Evolutionary conservation across 805 yeast species (phyloP).

Genomic region (Candida nonsorbophila): DNA sequence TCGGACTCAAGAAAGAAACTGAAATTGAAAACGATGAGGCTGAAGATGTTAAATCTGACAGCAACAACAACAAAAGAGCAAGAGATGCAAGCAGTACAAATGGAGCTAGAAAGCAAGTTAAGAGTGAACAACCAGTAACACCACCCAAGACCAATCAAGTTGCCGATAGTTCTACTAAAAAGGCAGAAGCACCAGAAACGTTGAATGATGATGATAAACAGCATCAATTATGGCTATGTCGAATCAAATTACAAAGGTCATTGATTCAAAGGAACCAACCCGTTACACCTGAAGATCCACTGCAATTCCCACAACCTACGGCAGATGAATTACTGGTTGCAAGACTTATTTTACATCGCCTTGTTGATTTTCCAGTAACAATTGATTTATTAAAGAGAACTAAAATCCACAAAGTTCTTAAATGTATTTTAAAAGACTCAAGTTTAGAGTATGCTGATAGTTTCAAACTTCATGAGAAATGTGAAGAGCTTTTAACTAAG

Average conservation of each 20-base stretch:
- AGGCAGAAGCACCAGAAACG: conserved; percentile 1
- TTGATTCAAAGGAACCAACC: conserved; percentile 42
- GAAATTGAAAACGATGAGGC: conserved; percentile 11
- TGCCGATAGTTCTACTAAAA: background rate
- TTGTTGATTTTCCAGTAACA: conserved; percentile 39
- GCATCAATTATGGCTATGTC: conserved; percentile 43
- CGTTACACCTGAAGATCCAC: conserved; percentile 31
- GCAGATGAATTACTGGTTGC: conserved; percentile 40
- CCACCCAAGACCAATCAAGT: conserved; percentile 1
- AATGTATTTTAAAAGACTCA: conserved; percentile 38
- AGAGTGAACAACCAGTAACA: conserved; percentile 2
- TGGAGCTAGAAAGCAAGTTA: conserved; percentile 6
- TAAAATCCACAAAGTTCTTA: conserved; percentile 48
- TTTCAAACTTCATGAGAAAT: conserved; percentile 41
- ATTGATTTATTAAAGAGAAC: conserved; percentile 37
- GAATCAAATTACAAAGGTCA: conserved; percentile 45
- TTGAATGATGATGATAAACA: conserved; percentile 34
- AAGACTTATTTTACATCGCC: conserved; percentile 31
- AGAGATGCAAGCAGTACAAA: too few species aligned
- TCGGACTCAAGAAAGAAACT: conserved; percentile 6
- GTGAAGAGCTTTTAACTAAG: conserved; percentile 31
- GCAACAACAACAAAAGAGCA: conserved; percentile 1
- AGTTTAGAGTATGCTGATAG: conserved; percentile 38
- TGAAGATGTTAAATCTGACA: conserved; percentile 2
- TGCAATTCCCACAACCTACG: conserved; percentile 32